Base-by-base conservation (phyloP, 306 rosid species). In the Medicago lupulina region DNA sequence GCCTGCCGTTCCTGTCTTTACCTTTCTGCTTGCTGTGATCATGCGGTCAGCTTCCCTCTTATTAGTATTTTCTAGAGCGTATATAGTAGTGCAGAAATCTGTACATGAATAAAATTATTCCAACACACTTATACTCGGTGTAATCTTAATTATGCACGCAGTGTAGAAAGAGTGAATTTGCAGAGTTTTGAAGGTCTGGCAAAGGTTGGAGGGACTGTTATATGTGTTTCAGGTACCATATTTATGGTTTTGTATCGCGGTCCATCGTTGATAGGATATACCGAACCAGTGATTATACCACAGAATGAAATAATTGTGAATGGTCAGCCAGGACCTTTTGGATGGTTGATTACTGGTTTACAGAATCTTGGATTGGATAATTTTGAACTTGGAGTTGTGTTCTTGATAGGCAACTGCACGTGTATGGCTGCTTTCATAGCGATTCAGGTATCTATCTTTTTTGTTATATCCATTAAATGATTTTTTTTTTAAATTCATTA, bases 321-420 rank as follows among this genome's bases (percentile, higher is more conserved):
- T 12, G 67, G 39, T 59, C 39, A 23, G 40, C 17, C 55, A 15
- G 18, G 12, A 19, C 18, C 55, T 49, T 49, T 19, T 49, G 55
- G 19, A 49, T 60, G 67, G 67, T 60, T 60, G 40, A 60, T 60
- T n/a, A 28, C n/a, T 60, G 41, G 67, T 60, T 60, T 60, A 60
- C 67, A 60, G 10, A 18, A 61, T 61, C 43, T 61, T 31, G 67
- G 43, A 61, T 14, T 61, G 14, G 67, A 61, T n/a, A 12, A 61
- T 31, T 31, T 61, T 61, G 4, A 61, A 61, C 12, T 61, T 14
- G 67, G 67, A 5, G 67, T 61, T 9, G 40, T 61, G 39, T 61
- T 14, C 43, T 31, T 61, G 67, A 61, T 61, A 61, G 67, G 67
- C 4, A 53, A 53, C 59, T 53, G 59, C 59, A 16, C 8, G 12